Evolutionary conservation across 2,329 filamentous ascomycete genomes (phyloP), one percentile per base, ranked within the genome.

Genomic region (Claviceps paspali): DNA sequence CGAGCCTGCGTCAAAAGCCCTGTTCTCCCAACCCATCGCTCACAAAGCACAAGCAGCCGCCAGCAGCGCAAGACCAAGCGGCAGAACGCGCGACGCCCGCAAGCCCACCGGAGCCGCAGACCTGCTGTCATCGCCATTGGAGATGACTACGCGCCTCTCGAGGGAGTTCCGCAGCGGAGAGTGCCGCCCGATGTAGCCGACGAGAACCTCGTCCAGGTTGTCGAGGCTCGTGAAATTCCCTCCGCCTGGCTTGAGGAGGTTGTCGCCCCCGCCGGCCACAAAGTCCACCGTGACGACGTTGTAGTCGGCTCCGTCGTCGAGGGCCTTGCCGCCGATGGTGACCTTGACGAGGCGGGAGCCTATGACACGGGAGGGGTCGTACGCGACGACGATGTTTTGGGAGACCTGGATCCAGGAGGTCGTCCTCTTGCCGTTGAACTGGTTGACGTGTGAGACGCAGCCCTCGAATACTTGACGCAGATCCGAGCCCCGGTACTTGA

Each of bases 221-320:
- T 73, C 68, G 3, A 74, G 57, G 5, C 57, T 60, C 22, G 62
- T 53, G 31, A 67, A 65, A n/a, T n/a, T n/a, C 36, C 56, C 53
- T 19, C 43, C 49, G 6, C 47, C 50, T 1, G 45, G 29, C n/a
- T 52, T 45, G 17, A 76, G 64, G 49, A 79, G 70, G 48, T 76
- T 78, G 46, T 80, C 76, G 11, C 75, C 76, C 2, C 72, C 73
- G 3, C 64, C 64, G 1, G 73, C 72, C 0, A 80, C 45, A 45
- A 79, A 80, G 46, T 79, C 75, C 1, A 77, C 57, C 0, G 76
- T 79, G 12, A 75, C 69, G 15, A 80, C 52, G 9, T 61, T 65
- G 51, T 80, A 80, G 21, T 63, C 56, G 9, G 40, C 32, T 5
- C 51, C 52, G 9, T 60, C 53, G 24, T 70, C 63, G 2, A 79